Evolutionary conservation across 768 basidiomycete species (phyloP), one percentile per base, ranked within the genome.

Genomic region (Lyophyllum decastes): DNA sequence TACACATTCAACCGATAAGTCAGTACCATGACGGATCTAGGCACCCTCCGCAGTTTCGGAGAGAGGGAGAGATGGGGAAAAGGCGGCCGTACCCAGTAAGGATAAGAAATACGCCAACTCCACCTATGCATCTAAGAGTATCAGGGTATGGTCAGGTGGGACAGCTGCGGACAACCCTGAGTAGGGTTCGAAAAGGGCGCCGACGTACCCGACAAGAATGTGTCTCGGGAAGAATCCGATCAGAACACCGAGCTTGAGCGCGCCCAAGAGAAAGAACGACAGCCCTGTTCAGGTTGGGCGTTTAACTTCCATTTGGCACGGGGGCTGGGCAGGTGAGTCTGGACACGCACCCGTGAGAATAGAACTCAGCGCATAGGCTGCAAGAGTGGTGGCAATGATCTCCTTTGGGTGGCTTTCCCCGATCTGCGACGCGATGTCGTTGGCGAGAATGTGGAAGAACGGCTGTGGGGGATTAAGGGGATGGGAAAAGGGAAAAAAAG

Each of bases 171-270:
- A 10, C 30, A 30, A 10, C 30, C 4, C 30, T 30, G 30, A 4
- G 30, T 9, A 7, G 40, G 4, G 10, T 41, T 41, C 2, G 4
- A 21, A 22, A 9, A 38, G 35, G 14, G 16, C 16, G 25, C 14
- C 24, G 12, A 71, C 85, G 61, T 66, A 91, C 84, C 95, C 95
- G n/a, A 99, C 92, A 26, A 98, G 82, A 67, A 98, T 97, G 67
- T 97, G 95, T 14, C 96, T 81, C 17, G 96, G 96, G 74, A 98
- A 98, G 75, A 98, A 98, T 0, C 95, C 95, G 34, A 97, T 88
- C 9, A 98, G 73, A 6, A 84, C 80, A 2, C 96, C 96, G 12
- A 98, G 80, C 45, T 85, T 86, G 62, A 95, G 85, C 16, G 82
- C 83, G 14, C 95, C 95, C 19, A 98, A 82, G n/a, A 91, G 72